Evolutionary conservation across 2,329 filamentous ascomycete genomes (phyloP).

Genomic region (Pyricularia grisea): DNA sequence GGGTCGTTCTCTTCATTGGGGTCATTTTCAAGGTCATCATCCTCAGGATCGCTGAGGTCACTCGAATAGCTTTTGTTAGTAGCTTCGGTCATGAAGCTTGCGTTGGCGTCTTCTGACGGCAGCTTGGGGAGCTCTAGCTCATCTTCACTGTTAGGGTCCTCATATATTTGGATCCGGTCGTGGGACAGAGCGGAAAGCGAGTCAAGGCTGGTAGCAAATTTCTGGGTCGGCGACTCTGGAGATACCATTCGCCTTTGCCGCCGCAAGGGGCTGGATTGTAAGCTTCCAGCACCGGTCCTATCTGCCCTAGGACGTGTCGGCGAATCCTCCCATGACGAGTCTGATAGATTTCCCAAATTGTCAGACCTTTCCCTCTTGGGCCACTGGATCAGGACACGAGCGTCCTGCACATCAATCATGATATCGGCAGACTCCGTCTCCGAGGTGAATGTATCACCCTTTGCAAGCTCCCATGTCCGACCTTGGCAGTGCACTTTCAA

Average conservation of each 20-base stretch:
- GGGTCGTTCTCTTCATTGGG: conserved; percentile 93
- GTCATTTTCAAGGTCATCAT: conserved; percentile 64
- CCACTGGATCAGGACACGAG: conserved; percentile 84
- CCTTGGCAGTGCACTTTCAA: conserved; percentile 87
- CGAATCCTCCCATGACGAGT: conserved; percentile 64
- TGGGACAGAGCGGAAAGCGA: conserved; percentile 24
- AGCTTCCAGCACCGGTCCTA: conserved; percentile 16
- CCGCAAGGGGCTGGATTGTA: conserved; percentile 55
- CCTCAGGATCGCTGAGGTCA: conserved; percentile 41
- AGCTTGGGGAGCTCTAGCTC: conserved; percentile 35
- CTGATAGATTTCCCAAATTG: conserved; percentile 43
- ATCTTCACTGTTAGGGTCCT: conserved; percentile 51
- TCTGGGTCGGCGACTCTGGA: conserved; percentile 59
- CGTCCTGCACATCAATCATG: conserved; percentile 91
- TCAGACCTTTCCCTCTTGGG: conserved; percentile 40
- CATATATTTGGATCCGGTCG: conserved; percentile 58
- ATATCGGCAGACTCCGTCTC: conserved; percentile 83
- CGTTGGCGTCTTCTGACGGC: conserved; percentile 16
- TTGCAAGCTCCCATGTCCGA: conserved; percentile 73
- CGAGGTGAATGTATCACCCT: conserved; percentile 83
- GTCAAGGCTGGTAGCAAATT: conserved; percentile 31
- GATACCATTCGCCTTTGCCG: conserved; percentile 53
- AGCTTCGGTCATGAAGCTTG: conserved; percentile 40
- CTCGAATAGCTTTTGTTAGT: conserved; percentile 44
- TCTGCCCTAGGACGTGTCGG: conserved; percentile 23